Percentiles rank a stretch among this genome's conserved stretches.
Evolutionary conservation across 768 basidiomycete genomes (phyloP).

Genomic region (Suillus lakei): DNA sequence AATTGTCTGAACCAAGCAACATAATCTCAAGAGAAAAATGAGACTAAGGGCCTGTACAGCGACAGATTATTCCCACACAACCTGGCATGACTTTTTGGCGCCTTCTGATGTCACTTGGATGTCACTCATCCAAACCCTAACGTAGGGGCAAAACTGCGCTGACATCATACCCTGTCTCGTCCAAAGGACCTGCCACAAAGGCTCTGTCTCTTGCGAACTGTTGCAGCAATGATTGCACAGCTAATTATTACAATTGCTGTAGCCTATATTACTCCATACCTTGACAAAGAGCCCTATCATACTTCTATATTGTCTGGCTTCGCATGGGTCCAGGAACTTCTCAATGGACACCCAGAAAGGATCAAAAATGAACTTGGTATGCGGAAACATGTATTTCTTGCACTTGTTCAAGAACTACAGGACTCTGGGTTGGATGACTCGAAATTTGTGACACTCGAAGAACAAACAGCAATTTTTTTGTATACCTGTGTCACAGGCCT

Average conservation of each 20-base stretch:
- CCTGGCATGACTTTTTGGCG: background rate
- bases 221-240: background rate
- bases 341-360: constrained; percentile 21
- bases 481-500: constrained; percentile 32
- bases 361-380: constrained; percentile 32
- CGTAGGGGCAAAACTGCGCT: background rate
- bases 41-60: too few relatives aligned
- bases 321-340: constrained; percentile 26
- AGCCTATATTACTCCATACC: background rate
- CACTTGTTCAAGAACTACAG: constrained; percentile 30
- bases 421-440: constrained; percentile 24
- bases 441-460: constrained; percentile 32
- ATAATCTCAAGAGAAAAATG: too few relatives aligned
- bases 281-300: constrained; percentile 12
- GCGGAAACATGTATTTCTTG: constrained; percentile 30
- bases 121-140: background rate
- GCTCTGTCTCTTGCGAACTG: background rate
- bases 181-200: background rate
- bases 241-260: background rate
- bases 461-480: constrained; percentile 46
- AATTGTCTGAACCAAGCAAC: too few relatives aligned
- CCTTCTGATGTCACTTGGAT: background rate
- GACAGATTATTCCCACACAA: background rate
- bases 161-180: background rate
- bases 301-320: constrained; percentile 27